Percentiles rank a stretch among this genome's conserved stretches.
These are phyloP conservation scores for Misopates orontium DNA, from an alignment of 257 asterid species.

Conservation along the genomic window DNA sequence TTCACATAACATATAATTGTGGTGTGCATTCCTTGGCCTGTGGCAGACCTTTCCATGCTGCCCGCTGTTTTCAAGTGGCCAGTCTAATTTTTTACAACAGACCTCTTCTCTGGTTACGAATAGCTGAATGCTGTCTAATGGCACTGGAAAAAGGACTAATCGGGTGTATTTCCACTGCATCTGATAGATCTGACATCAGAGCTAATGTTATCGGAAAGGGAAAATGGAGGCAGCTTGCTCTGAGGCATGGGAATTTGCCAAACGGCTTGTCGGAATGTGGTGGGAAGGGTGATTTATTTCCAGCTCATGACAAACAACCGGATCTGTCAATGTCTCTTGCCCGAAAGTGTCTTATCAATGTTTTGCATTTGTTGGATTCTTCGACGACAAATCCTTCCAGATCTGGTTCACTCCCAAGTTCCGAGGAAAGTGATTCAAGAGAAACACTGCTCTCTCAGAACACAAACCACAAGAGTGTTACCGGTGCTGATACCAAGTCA, in stretches of 20 bases:
- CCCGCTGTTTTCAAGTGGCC: constrained; percentile 65
- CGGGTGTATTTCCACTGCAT: constrained; percentile 38
- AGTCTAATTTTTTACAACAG: constrained; percentile 51
- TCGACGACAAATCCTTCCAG: constrained; percentile 34
- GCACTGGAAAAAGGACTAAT: constrained; percentile 78
- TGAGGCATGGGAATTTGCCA: constrained; percentile 41
- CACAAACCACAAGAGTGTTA: constrained; percentile 34
- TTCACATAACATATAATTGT: constrained; percentile 64
- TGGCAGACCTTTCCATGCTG: constrained; percentile 78
- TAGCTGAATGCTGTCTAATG: constrained; percentile 90
- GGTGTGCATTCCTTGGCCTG: constrained; percentile 71
- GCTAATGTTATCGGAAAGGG: constrained; percentile 80
- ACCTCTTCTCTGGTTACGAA: constrained; percentile 81
- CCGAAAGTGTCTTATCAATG: constrained; percentile 65
- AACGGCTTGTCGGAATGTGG: constrained; percentile 34
- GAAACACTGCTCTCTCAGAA: constrained; percentile 41
- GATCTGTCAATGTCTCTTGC: constrained; percentile 65
- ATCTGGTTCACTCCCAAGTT: constrained; percentile 29
- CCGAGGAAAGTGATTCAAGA: constrained; percentile 48
- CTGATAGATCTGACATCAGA: constrained; percentile 48
- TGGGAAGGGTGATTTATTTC: constrained; percentile 35
- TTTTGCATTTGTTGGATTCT: constrained; percentile 55
- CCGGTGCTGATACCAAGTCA: constrained; percentile 41
- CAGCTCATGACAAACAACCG: constrained; percentile 40
- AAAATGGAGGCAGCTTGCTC: constrained; percentile 77